These are phyloP conservation scores for Paraconiothyrium sp. DNA, from an alignment of 2,329 filamentous ascomycete species.

Conservation along the genomic window DNA sequence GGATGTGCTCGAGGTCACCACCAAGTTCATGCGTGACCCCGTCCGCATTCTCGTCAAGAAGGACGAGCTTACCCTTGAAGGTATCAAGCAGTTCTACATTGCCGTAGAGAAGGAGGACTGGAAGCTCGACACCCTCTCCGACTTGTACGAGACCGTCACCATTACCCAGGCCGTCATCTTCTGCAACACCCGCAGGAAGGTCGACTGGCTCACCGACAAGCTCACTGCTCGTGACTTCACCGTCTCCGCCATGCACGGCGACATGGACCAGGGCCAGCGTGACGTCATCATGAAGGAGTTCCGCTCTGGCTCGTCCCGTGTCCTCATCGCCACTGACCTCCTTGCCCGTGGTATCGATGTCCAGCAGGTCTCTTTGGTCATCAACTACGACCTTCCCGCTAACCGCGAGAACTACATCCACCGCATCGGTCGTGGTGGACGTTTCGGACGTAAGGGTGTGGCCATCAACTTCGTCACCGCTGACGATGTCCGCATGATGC, in stretches of 20 bases:
- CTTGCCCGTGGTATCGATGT: conserved; percentile 99
- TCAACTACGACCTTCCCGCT: conserved; percentile 99
- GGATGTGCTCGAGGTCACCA: conserved; percentile 98
- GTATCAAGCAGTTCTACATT: conserved; percentile 99
- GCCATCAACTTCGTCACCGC: conserved; percentile 99
- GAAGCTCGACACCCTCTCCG: conserved; percentile 99
- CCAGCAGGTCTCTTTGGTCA: conserved; percentile 98
- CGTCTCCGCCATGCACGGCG: conserved; percentile 99
- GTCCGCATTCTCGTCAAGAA: conserved; percentile 99
- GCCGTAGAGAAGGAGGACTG: conserved; percentile 99
- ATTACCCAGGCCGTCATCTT: conserved; percentile 99
- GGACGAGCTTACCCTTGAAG: conserved; percentile 98
- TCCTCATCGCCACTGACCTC: conserved; percentile 97
- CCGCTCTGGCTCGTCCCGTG: conserved; percentile 97
- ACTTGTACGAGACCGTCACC: conserved; percentile 98
- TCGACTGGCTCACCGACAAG: conserved; percentile 99
- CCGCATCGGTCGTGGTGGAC: conserved; percentile 98
- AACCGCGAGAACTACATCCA: conserved; percentile 99
- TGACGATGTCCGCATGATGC: conserved; percentile 99
- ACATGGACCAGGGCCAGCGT: conserved; percentile 98
- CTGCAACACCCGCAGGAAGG: conserved; percentile 99
- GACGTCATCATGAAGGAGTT: conserved; percentile 99
- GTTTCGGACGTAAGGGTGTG: conserved; percentile 99
- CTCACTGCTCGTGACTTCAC: conserved; percentile 98
- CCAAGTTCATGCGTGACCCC: conserved; percentile 99